phyloP scores from a whole-genome alignment of 345 rosid species.

The Boechera divaricarpa region DNA sequence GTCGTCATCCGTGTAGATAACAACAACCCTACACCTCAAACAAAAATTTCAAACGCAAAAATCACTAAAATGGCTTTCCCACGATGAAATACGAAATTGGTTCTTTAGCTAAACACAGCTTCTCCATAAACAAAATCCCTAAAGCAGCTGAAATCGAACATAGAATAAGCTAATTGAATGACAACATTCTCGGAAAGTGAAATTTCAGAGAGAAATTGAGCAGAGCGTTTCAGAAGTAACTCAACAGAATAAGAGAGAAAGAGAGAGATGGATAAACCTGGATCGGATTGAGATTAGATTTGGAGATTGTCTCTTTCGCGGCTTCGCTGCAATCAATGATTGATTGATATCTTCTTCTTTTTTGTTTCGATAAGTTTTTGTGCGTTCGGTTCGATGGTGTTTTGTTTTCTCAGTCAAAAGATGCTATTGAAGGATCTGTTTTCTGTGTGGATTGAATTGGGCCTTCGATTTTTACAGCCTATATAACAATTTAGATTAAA shows the following conservation, averaged over 20 bases:
- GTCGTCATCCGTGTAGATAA: constrained; percentile 51
- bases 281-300: constrained; percentile 25
- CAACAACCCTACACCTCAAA: constrained; percentile 28
- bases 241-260: background rate
- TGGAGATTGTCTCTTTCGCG: constrained; percentile 25
- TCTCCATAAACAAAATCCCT: background rate
- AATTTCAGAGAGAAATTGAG: background rate
- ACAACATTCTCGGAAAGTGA: constrained; percentile 14
- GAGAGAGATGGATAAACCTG: constrained; percentile 36
- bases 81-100: background rate
- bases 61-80: constrained; percentile 10
- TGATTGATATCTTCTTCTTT: constrained; percentile 8
- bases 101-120: background rate
- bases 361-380: background rate
- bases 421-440: constrained; percentile 5
- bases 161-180: constrained; percentile 11
- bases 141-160: constrained; percentile 7
- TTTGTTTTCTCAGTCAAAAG: constrained; percentile 14
- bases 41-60: background rate
- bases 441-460: constrained; percentile 26
- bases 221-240: background rate
- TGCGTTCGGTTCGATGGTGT: background rate
- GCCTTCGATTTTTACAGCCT: constrained; percentile 5
- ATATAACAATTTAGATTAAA: background rate
- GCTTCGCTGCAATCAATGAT: constrained; percentile 37